phyloP scores from a whole-genome alignment of 208 protist species.

The Trypanosoma boissoni region DNA sequence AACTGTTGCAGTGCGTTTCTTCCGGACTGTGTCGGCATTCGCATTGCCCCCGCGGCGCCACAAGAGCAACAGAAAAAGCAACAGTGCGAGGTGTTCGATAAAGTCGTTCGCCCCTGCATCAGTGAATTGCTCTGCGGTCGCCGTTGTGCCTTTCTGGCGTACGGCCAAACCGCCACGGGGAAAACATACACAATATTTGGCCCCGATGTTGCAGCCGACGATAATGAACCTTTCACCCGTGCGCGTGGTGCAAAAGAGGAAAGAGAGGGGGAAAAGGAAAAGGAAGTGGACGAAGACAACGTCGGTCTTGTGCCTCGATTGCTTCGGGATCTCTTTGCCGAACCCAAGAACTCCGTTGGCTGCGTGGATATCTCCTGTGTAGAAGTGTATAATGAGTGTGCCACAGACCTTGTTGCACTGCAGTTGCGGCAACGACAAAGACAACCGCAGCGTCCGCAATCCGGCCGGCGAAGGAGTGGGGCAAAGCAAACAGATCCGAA shows the following conservation, averaged over 20 bases:
- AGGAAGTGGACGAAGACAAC: neutral
- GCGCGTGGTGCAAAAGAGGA: neutral
- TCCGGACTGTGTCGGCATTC: neutral
- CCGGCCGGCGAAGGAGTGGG: neutral
- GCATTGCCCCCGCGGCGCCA: too few species aligned
- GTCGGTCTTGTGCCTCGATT: constrained; percentile 61
- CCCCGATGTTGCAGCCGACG: constrained; percentile 1
- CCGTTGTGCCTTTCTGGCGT: constrained; percentile 52
- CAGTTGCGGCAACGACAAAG: neutral
- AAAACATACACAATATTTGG: constrained; percentile 87
- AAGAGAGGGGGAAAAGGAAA: neutral
- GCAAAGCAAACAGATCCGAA: neutral
- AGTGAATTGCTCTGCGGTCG: constrained; percentile 9
- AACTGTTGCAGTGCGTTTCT: constrained; percentile 17
- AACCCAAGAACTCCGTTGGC: neutral
- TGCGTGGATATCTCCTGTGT: constrained; percentile 66
- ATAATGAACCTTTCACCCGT: neutral
- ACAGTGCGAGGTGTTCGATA: constrained; percentile 15
- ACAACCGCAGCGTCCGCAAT: constrained; percentile 3
- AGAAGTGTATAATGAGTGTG: constrained; percentile 79
- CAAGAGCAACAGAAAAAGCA: too few species aligned
- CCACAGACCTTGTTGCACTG: constrained; percentile 66
- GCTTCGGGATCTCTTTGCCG: constrained; percentile 40
- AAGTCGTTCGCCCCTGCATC: constrained; percentile 11
- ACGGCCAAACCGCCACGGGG: constrained; percentile 79